Base-by-base conservation (phyloP, 2,329 filamentous ascomycete genomes). In the Stemphylium lycopersici region DNA sequence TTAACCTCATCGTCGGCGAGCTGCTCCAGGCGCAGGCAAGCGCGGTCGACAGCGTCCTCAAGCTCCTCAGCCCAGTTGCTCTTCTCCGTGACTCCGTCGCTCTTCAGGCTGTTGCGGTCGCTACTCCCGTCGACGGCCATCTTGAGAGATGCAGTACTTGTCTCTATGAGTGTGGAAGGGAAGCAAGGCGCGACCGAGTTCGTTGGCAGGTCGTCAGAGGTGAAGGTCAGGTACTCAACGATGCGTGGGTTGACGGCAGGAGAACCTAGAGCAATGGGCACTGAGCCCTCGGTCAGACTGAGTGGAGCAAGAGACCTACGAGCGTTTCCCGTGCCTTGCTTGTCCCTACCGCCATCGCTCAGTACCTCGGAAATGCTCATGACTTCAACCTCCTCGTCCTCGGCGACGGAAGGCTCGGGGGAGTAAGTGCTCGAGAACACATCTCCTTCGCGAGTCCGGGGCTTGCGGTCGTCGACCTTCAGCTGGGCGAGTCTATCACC, bases 401-500 rank as follows among this genome's bases (percentile, higher is more conserved):
- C 60, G 22, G 42, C 52, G 3, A 61, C 34, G 4, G 65, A 66
- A 15, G 59, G 50, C 20, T 57, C 59, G 6, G 52, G 44, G 3
- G 69, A 71, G 37, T 47, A 55, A 33, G 32, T 58, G 53, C 63
- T 65, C 3, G 63, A 69, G 11, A 56, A 47, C 13, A 54, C n/a
- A 20, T 68, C 64, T 6, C 52, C 50, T 26, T 61, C 60, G n/a
- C 41, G 56, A 26, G 26, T 47, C 20, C 53, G 48, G 26, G 47
- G 45, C 41, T 42, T 60, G 41, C 58, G 63, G 11, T 62, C 52
- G 4, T 69, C 65, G 11, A 63, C 41, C 54, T 67, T 64, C 59
- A 90, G 88, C 83, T 97, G 56, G 31, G 58, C 93, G 48, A 98
- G 89, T 77, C 93, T 92, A 62, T 95, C 93, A 71, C 93, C 93